Percentiles rank a stretch among this genome's conserved stretches.
Conservation (phyloP, 208 protist genomes). For the Trichomonas gallinae region DNA sequence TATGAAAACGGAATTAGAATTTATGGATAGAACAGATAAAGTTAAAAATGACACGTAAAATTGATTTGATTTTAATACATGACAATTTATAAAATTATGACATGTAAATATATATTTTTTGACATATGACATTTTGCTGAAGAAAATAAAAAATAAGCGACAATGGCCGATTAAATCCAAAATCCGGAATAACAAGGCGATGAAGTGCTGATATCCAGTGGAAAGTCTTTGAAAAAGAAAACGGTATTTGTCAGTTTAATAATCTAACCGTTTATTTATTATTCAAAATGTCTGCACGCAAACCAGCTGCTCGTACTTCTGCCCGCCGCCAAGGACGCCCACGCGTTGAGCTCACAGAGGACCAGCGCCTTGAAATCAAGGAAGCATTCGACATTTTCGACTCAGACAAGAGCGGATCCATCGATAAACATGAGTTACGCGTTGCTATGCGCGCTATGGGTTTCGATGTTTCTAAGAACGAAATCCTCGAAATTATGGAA, state of each 20-base stretch:
- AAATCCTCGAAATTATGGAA: conserved; percentile 26
- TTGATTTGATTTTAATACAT: too few relatives aligned
- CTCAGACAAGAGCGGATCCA: conserved; percentile 13
- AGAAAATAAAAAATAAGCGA: too few relatives aligned
- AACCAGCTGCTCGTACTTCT: not conserved
- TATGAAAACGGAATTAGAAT: too few relatives aligned
- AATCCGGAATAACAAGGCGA: too few relatives aligned
- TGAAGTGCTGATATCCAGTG: too few relatives aligned
- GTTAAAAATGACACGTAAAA: too few relatives aligned
- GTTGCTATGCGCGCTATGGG: conserved; percentile 21
- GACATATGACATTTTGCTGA: too few relatives aligned
- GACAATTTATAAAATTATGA: too few relatives aligned
- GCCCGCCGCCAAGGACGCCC: not conserved
- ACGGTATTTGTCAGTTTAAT: not conserved
- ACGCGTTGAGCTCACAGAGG: conserved; percentile 13
- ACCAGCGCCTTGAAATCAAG: conserved; percentile 10
- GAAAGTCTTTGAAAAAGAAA: not conserved
- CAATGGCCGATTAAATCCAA: too few relatives aligned
- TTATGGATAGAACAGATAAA: too few relatives aligned
- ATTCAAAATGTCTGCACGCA: not conserved
- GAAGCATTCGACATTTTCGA: conserved; percentile 27
- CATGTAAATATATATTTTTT: too few relatives aligned
- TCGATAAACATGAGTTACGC: conserved; percentile 4
- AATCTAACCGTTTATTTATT: not conserved
- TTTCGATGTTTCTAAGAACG: not conserved